A percentile compares a stretch with the other conserved stretches of the same genome.
These are phyloP conservation scores for Hyparrhenia diplandra DNA, from an alignment of 176 grass and related monocot species.

Conservation along the genomic window DNA sequence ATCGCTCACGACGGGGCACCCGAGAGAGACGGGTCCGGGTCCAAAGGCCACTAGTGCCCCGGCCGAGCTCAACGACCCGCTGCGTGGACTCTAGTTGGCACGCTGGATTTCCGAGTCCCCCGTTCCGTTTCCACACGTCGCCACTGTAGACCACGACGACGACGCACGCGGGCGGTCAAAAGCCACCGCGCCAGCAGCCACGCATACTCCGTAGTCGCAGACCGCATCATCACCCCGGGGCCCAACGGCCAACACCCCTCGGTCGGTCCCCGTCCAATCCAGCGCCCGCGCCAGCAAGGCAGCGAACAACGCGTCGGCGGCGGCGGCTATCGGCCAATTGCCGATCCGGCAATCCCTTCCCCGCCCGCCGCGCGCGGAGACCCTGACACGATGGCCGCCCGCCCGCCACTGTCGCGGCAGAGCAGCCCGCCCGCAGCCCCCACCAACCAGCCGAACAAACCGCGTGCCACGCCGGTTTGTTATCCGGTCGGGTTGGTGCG, in stretches of 20 bases:
- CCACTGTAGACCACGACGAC: neutral
- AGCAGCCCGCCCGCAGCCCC: neutral
- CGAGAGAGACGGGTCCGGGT: neutral
- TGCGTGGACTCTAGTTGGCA: neutral
- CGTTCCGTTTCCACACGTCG: neutral
- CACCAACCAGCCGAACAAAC: neutral
- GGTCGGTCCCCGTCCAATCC: neutral
- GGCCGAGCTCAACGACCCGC: neutral
- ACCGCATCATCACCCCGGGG: neutral
- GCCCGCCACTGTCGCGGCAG: neutral
- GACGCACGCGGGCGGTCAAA: constrained; percentile 1
- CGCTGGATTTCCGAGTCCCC: neutral
- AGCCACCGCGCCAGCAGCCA: neutral
- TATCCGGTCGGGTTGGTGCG: constrained; percentile 1
- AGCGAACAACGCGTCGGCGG: constrained; percentile 35
- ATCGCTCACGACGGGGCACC: neutral
- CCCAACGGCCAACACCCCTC: neutral
- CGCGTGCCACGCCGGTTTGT: neutral
- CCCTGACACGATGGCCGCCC: neutral
- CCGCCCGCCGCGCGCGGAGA: neutral
- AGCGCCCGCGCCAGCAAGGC: neutral
- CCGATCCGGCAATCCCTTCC: neutral
- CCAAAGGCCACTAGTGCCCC: too few relatives aligned
- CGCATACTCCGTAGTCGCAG: neutral
- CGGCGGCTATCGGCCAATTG: neutral